Conservation (phyloP, 805 yeast genomes). For the Candida sphagnicola region DNA sequence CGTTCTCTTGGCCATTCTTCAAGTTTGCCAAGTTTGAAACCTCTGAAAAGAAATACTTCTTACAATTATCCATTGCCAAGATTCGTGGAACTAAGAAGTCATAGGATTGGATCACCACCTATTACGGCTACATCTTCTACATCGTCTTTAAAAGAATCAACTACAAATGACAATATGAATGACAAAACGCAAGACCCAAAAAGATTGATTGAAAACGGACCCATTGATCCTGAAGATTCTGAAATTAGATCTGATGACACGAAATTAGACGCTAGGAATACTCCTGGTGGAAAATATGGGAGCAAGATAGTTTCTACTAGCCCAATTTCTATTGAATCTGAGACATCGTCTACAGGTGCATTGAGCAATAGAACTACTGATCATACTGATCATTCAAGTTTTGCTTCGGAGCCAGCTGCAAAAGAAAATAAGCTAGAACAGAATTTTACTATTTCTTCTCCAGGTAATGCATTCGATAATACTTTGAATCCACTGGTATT, state of each 20-base stretch:
- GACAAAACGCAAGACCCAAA: not conserved
- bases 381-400: slow-evolving; percentile 26
- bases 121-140: not conserved
- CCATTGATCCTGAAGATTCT: too few species aligned
- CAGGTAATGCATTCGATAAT: slow-evolving; percentile 3
- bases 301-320: slow-evolving; percentile 14
- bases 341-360: slow-evolving; percentile 23
- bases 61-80: slow-evolving; percentile 1
- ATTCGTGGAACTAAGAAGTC: slow-evolving; percentile 1
- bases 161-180: not conserved
- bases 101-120: slow-evolving; percentile 5
- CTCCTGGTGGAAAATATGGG: not conserved
- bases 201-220: too few species aligned
- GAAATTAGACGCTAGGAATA: not conserved
- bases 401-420: not conserved
- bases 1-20: slow-evolving; percentile 21
- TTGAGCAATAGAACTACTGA: slow-evolving; percentile 25
- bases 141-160: slow-evolving; percentile 2
- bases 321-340: slow-evolving; percentile 25
- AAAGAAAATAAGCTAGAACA: not conserved
- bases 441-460: not conserved
- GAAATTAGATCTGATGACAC: not conserved
- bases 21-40: slow-evolving; percentile 21
- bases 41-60: slow-evolving; percentile 5
- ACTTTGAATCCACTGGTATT: not conserved